Evolutionary conservation across 1,284 basidiomycete genomes (phyloP).

Genomic region (Anthracocystis walkeri): DNA sequence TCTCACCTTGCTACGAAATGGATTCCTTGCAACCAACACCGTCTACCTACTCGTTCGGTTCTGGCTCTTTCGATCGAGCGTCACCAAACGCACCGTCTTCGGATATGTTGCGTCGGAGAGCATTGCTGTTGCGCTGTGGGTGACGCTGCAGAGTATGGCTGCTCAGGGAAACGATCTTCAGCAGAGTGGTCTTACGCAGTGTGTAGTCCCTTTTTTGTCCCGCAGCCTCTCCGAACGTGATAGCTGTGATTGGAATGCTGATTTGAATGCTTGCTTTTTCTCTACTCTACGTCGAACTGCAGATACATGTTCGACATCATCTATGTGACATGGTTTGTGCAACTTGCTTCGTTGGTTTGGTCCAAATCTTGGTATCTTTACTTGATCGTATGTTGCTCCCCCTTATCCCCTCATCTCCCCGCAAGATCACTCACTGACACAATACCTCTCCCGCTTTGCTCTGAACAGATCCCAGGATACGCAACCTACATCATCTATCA

Average conservation of each 20-base stretch:
- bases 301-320: conserved; percentile 71
- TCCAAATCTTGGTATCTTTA: conserved; percentile 67
- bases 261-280: too few relatives aligned
- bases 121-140: conserved; percentile 60
- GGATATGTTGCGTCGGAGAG: conserved; percentile 62
- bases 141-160: conserved; percentile 66
- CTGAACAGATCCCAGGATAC: conserved; percentile 68
- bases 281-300: background rate
- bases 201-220: conserved; percentile 21
- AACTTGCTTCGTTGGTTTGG: conserved; percentile 65
- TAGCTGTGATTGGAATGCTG: too few relatives aligned
- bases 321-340: conserved; percentile 70
- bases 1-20: conserved; percentile 52
- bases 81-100: conserved; percentile 33
- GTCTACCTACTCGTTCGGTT: conserved; percentile 58
- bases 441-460: background rate
- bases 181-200: conserved; percentile 67
- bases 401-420: background rate
- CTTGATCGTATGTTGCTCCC: conserved; percentile 58
- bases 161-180: conserved; percentile 64
- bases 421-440: background rate
- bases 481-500: conserved; percentile 61
- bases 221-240: background rate
- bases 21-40: conserved; percentile 63
- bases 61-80: conserved; percentile 43